A percentile compares a stretch with the other conserved stretches of the same genome.
phyloP scores from a whole-genome alignment of 192 early-diverging fungal genomes.

The Mortierella hygrophila region DNA sequence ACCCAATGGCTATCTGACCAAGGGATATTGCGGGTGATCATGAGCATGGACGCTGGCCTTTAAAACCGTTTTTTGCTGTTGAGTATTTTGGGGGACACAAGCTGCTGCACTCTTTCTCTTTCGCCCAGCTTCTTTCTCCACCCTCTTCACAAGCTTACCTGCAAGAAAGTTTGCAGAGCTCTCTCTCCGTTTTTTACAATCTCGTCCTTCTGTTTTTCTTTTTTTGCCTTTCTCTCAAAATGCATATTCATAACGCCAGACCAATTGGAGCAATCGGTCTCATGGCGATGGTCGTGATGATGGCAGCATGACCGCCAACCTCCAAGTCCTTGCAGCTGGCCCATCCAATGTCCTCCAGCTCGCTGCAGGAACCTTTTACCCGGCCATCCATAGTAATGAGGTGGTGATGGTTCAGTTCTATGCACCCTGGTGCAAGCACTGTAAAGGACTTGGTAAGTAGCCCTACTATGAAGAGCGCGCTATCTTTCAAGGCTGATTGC shows the following conservation, averaged over 20 bases:
- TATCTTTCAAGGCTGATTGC: neutral
- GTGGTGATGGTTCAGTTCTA: neutral
- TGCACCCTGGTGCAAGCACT: neutral
- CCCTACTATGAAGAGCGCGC: neutral
- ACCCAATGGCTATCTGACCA: neutral
- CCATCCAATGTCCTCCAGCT: neutral
- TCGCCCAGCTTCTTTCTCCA: no score
- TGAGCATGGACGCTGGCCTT: neutral
- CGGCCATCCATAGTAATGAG: neutral
- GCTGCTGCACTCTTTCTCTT: no score
- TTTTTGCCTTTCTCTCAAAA: neutral
- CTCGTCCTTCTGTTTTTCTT: neutral
- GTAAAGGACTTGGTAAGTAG: neutral
- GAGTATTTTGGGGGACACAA: no score
- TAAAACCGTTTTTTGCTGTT: no score
- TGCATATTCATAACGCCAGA: neutral
- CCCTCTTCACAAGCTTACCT: no score
- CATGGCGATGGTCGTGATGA: neutral
- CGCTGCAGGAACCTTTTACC: neutral
- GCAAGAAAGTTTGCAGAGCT: no score
- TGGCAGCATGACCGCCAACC: neutral
- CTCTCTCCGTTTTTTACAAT: neutral
- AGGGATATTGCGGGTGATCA: neutral
- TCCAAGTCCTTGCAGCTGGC: neutral
- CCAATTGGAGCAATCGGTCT: neutral